Evolutionary conservation across 2,329 filamentous ascomycete species (phyloP).

Genomic region (Thelonectria rubi): DNA sequence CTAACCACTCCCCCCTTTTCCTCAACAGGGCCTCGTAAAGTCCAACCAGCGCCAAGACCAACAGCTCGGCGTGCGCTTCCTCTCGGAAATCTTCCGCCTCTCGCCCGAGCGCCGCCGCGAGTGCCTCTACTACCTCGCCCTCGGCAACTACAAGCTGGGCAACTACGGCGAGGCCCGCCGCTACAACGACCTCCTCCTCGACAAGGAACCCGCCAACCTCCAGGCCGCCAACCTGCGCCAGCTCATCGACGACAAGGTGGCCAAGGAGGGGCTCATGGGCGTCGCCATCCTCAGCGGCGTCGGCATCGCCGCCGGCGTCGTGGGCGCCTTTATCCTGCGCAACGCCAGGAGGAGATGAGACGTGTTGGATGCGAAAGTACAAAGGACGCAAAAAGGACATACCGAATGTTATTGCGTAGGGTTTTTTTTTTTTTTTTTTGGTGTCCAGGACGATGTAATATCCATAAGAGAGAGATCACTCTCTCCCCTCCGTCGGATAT

Average conservation of each 20-base stretch:
- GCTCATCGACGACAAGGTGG: slow-evolving; percentile 95
- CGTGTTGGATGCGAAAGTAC: background rate
- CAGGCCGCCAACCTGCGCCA: slow-evolving; percentile 87
- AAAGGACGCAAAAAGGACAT: slow-evolving; percentile 8
- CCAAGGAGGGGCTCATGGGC: slow-evolving; percentile 91
- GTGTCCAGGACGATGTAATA: slow-evolving; percentile 15
- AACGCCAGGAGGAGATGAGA: slow-evolving; percentile 70
- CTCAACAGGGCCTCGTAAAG: slow-evolving; percentile 86
- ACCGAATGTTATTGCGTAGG: slow-evolving; percentile 18
- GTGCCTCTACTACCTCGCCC: slow-evolving; percentile 96
- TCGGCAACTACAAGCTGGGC: slow-evolving; percentile 97
- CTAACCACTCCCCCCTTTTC: slow-evolving; percentile 1
- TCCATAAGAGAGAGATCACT: slow-evolving; percentile 27
- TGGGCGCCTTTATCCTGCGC: slow-evolving; percentile 86
- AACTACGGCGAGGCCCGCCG: slow-evolving; percentile 95
- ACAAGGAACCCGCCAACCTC: slow-evolving; percentile 90
- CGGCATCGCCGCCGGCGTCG: slow-evolving; percentile 90
- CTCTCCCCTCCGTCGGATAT: slow-evolving; percentile 23
- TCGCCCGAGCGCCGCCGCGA: slow-evolving; percentile 93
- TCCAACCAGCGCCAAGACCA: slow-evolving; percentile 85
- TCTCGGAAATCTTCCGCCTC: slow-evolving; percentile 95
- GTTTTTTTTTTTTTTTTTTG: background rate
- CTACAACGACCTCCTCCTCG: slow-evolving; percentile 92
- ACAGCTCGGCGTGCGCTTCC: slow-evolving; percentile 90
- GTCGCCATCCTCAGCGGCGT: slow-evolving; percentile 95